Evolutionary conservation across 2,329 filamentous ascomycete species (phyloP).

Genomic region (Colletotrichum sp.): DNA sequence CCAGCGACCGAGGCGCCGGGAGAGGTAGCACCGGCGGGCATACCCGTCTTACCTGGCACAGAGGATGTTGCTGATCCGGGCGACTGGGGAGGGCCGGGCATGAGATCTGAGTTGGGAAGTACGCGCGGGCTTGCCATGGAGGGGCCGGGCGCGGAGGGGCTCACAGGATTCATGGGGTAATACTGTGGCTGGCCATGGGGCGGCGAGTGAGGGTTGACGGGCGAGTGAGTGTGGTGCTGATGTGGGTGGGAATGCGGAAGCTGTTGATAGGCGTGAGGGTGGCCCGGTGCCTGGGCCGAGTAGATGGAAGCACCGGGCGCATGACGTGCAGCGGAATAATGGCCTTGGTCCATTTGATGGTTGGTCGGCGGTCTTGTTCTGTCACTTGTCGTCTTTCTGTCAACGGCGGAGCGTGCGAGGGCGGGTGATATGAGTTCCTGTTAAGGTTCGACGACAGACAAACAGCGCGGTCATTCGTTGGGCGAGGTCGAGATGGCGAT

Average conservation of each 20-base stretch:
- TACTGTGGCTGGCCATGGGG: slow-evolving; percentile 20
- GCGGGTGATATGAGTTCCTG: slow-evolving; percentile 17
- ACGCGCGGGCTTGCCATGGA: slow-evolving; percentile 17
- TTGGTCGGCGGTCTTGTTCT: background rate
- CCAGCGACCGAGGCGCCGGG: background rate
- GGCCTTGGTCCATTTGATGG: slow-evolving; percentile 14
- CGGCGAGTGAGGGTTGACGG: background rate
- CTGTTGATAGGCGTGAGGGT: slow-evolving; percentile 1
- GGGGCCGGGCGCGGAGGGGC: background rate
- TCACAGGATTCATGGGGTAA: slow-evolving; percentile 15
- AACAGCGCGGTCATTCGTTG: slow-evolving; percentile 16
- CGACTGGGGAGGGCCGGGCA: slow-evolving; percentile 7
- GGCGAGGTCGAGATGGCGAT: background rate
- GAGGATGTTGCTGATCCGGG: slow-evolving; percentile 11
- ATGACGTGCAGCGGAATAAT: slow-evolving; percentile 22
- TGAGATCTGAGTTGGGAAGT: slow-evolving; percentile 14
- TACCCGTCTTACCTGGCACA: background rate
- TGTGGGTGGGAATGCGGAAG: background rate
- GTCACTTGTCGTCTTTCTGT: slow-evolving; percentile 15
- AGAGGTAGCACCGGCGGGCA: background rate
- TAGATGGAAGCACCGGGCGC: slow-evolving; percentile 9
- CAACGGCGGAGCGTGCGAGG: background rate
- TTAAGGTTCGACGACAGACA: background rate
- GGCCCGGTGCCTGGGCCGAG: slow-evolving; percentile 3
- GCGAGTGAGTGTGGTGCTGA: slow-evolving; percentile 8